Percentiles rank a stretch among this genome's conserved stretches.
These are phyloP conservation scores for Colletotrichum musicola DNA, from an alignment of 2,329 filamentous ascomycete species.

Conservation along the genomic window DNA sequence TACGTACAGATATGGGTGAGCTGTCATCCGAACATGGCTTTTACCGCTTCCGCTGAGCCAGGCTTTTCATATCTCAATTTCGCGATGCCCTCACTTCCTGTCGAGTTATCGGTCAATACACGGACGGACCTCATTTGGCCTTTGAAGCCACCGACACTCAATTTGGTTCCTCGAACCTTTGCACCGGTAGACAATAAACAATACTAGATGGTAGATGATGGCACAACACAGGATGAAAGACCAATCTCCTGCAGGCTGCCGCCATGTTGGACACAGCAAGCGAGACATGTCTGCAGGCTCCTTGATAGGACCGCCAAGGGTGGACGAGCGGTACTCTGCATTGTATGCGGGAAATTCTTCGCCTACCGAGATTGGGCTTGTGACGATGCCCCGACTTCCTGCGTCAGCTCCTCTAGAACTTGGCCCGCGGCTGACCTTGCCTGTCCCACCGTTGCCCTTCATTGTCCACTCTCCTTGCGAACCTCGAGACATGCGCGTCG, in stretches of 20 bases:
- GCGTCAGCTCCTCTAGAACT: slow-evolving; percentile 18
- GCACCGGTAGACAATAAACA: background rate
- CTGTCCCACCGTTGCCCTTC: slow-evolving; percentile 20
- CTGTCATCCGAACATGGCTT: slow-evolving; percentile 10
- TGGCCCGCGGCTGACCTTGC: slow-evolving; percentile 25
- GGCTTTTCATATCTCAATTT: background rate
- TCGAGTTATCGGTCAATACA: background rate
- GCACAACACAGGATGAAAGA: background rate
- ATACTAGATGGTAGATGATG: background rate
- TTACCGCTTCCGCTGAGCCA: too few species aligned
- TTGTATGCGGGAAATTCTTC: slow-evolving; percentile 38
- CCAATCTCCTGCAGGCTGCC: slow-evolving; percentile 36
- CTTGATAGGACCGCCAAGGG: slow-evolving; percentile 38
- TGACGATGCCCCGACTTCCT: slow-evolving; percentile 20
- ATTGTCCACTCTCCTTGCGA: slow-evolving; percentile 18
- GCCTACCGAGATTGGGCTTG: slow-evolving; percentile 36
- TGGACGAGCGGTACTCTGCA: slow-evolving; percentile 33
- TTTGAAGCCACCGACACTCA: background rate
- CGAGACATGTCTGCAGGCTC: slow-evolving; percentile 40
- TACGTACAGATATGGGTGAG: background rate
- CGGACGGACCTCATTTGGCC: background rate
- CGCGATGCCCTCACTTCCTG: slow-evolving; percentile 5
- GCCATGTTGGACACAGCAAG: slow-evolving; percentile 30
- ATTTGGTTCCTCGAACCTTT: background rate
- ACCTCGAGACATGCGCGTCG: slow-evolving; percentile 19